A percentile compares a stretch with the other conserved stretches of the same genome.
Evolutionary conservation across 148 eudicot genomes (phyloP).

Genomic region (Talinum fruticosum): DNA sequence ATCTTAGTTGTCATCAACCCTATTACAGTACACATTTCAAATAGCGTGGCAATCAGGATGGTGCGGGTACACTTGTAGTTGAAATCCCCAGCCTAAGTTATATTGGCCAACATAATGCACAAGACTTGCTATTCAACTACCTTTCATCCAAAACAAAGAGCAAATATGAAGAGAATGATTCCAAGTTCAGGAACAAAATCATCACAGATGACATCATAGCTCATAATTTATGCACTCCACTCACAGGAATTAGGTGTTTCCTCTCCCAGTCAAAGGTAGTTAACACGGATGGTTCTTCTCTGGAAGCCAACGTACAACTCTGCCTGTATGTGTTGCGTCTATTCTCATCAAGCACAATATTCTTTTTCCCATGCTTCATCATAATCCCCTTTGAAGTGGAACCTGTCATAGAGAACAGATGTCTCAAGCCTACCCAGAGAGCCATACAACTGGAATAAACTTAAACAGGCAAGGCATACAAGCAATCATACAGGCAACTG

Average conservation of each 20-base stretch:
- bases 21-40: neutral
- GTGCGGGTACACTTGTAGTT: neutral
- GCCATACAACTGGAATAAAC: neutral
- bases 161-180: neutral
- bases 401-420: conserved; percentile 35
- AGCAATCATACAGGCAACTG: neutral
- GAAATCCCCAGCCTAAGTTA: neutral
- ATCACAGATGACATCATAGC: neutral
- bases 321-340: conserved; percentile 71
- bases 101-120: neutral
- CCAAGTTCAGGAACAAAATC: neutral
- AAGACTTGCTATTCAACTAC: neutral
- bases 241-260: conserved; percentile 64
- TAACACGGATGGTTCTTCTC: conserved; percentile 42
- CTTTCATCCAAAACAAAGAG: neutral
- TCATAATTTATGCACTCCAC: conserved; percentile 18
- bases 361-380: conserved; percentile 70
- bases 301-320: conserved; percentile 30
- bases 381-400: conserved; percentile 48
- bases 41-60: neutral
- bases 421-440: neutral
- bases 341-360: conserved; percentile 57
- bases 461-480: neutral
- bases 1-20: neutral
- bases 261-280: conserved; percentile 45